phyloP scores from a whole-genome alignment of 129 eudicot genomes.

The Centella asiatica region DNA sequence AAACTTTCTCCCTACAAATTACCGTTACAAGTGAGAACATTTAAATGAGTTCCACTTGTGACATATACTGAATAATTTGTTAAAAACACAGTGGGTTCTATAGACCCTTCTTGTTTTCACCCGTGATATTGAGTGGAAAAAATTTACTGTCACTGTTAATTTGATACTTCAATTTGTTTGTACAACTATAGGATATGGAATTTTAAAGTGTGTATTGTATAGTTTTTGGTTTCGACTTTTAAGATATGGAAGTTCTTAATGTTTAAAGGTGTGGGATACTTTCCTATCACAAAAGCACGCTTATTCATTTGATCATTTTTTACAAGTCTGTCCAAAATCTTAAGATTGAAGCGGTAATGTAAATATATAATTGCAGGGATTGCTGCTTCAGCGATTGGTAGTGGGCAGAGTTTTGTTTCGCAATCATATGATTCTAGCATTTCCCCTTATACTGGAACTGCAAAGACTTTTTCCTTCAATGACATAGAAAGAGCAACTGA shows the following conservation, averaged over 20 bases:
- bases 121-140: not conserved
- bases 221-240: not conserved
- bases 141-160: not conserved
- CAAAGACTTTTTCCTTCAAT: conserved; percentile 52
- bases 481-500: conserved; percentile 77
- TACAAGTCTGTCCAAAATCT: not conserved
- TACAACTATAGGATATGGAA: not conserved
- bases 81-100: too few species aligned
- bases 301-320: not conserved
- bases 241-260: too few species aligned
- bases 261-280: not conserved
- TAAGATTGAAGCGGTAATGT: not conserved
- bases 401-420: conserved; percentile 55
- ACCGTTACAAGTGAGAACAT: too few species aligned
- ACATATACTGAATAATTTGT: too few species aligned
- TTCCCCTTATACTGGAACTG: conserved; percentile 67
- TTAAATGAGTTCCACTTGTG: too few species aligned
- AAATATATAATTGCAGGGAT: conserved; percentile 30
- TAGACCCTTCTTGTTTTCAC: not conserved
- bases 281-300: not conserved
- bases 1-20: too few species aligned
- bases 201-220: not conserved
- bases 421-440: conserved; percentile 57
- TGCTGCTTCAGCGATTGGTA: conserved; percentile 49
- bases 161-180: not conserved